phyloP scores from a whole-genome alignment of 83 land plant species.

The Picea engelmannii region DNA sequence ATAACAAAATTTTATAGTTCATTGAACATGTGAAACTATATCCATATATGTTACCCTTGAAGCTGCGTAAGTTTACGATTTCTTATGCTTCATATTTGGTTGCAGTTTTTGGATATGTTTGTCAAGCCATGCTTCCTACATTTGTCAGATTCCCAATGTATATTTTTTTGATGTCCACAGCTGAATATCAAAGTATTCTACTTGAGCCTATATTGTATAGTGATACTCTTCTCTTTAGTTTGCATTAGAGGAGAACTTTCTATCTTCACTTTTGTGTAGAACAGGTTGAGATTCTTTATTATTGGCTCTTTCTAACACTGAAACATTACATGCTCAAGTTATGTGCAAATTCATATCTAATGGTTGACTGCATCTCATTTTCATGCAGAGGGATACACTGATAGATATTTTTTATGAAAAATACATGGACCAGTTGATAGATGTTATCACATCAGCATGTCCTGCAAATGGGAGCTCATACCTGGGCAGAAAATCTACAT shows the following conservation, averaged over 20 bases:
- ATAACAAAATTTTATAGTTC: not conserved
- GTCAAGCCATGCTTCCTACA: not conserved
- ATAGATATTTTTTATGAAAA: slow-evolving; percentile 90
- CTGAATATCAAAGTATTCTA: no score
- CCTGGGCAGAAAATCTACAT: slow-evolving; percentile 12
- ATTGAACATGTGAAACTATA: no score
- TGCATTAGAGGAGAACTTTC: no score
- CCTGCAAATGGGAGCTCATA: slow-evolving; percentile 33
- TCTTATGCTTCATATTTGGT: not conserved
- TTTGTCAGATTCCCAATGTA: not conserved
- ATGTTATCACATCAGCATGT: slow-evolving; percentile 65
- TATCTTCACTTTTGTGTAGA: not conserved
- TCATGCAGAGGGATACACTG: slow-evolving; percentile 66
- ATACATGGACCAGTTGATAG: slow-evolving; percentile 81
- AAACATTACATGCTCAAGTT: not conserved
- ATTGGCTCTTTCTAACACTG: not conserved
- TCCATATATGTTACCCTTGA: no score
- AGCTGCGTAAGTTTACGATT: no score
- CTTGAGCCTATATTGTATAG: not conserved
- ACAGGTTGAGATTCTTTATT: not conserved
- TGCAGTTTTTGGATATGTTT: not conserved
- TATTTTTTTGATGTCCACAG: no score
- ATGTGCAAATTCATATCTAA: not conserved
- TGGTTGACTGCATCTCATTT: slow-evolving; percentile 11
- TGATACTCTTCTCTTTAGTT: not conserved